These are phyloP conservation scores for Begonia masoniana DNA, from an alignment of 306 rosid species.

Conservation along the genomic window DNA sequence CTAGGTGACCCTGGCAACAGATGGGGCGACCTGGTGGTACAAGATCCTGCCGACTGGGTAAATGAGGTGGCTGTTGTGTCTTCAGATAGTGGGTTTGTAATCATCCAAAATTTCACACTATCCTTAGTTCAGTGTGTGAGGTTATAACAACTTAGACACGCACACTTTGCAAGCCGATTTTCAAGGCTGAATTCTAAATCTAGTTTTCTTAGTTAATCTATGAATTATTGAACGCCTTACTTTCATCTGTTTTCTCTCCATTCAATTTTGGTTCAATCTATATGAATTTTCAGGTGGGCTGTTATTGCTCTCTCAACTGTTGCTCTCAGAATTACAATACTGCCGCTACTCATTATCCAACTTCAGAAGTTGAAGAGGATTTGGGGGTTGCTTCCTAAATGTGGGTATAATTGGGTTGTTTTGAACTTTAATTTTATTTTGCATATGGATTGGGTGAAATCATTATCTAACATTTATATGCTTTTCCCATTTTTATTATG, in stretches of 20 bases:
- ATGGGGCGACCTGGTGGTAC: too few species aligned
- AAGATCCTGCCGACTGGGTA: too few species aligned
- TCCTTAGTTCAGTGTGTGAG: too few species aligned
- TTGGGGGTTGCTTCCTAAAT: conserved; percentile 35
- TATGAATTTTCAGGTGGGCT: conserved; percentile 54
- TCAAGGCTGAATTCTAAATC: not conserved
- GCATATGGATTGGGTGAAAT: too few species aligned
- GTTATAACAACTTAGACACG: too few species aligned
- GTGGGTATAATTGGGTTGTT: conserved; percentile 35
- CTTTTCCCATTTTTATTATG: too few species aligned
- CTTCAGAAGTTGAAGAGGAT: conserved; percentile 54
- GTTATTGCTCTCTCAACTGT: conserved; percentile 58
- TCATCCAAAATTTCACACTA: too few species aligned
- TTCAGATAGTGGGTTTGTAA: too few species aligned
- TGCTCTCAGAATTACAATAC: conserved; percentile 45
- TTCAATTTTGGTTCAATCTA: not conserved
- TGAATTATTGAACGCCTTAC: not conserved
- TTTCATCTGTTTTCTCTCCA: not conserved
- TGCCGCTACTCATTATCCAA: conserved; percentile 42
- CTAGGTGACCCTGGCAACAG: too few species aligned
- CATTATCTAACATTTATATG: too few species aligned
- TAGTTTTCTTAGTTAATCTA: not conserved
- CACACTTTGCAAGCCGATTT: not conserved
- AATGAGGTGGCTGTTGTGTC: too few species aligned
- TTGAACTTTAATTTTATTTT: too few species aligned